Evolutionary conservation across 345 rosid species (phyloP).

Genomic region (Lumnitzera racemosa): DNA sequence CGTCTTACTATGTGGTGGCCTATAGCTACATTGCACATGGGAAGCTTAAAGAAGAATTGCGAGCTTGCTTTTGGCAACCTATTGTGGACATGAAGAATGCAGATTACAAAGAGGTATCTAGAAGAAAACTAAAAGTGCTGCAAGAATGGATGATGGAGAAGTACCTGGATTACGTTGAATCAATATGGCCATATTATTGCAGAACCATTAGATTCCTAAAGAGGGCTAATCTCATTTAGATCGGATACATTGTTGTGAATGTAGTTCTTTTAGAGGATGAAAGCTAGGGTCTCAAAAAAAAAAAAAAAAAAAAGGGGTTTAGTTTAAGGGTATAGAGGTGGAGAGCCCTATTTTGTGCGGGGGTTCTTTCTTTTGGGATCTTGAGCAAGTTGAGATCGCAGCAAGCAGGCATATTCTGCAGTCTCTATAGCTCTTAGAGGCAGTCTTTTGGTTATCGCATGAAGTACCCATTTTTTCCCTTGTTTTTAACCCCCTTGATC

Average conservation of each 20-base stretch:
- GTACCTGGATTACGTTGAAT: conserved; percentile 73
- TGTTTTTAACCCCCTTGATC: too few species aligned
- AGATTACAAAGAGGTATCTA: conserved; percentile 50
- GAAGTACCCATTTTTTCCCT: too few species aligned
- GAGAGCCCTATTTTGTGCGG: too few species aligned
- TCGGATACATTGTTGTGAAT: background rate
- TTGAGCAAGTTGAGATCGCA: background rate
- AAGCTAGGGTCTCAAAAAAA: too few species aligned
- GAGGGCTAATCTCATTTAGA: conserved; percentile 74
- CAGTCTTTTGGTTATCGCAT: too few species aligned
- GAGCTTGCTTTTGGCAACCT: conserved; percentile 43
- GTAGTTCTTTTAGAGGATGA: too few species aligned
- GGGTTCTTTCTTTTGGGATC: background rate
- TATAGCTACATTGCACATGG: conserved; percentile 46
- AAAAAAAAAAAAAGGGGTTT: too few species aligned
- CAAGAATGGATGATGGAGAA: conserved; percentile 58
- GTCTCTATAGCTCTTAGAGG: too few species aligned
- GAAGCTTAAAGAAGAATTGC: conserved; percentile 51
- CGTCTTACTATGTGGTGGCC: conserved; percentile 44
- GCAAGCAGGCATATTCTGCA: too few species aligned
- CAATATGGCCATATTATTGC: conserved; percentile 93
- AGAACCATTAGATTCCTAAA: conserved; percentile 88
- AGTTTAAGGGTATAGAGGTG: too few species aligned
- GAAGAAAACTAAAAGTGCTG: conserved; percentile 45
- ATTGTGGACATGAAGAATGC: conserved; percentile 48